Evolutionary conservation across 1,139 yeast species (phyloP).

Genomic region (Hyphopichia burtonii): DNA sequence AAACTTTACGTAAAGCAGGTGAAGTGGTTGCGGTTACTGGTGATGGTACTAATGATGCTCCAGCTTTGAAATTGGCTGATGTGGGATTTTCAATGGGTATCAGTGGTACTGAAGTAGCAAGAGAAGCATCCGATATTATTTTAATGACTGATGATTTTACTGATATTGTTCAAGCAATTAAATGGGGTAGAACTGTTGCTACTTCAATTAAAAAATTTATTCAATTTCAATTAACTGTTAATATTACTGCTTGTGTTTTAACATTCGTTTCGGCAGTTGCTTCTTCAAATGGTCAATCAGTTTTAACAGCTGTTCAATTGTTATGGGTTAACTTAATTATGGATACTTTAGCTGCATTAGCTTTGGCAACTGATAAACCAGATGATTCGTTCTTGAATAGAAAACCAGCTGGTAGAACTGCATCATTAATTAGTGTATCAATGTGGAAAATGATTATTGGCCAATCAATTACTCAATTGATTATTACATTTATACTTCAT

Average conservation of each 20-base stretch:
- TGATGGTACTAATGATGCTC: conserved; percentile 96
- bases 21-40: conserved; percentile 99
- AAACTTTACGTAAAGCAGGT: conserved; percentile 73
- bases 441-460: conserved; percentile 99
- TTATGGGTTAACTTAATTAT: conserved; percentile 96
- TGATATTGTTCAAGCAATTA: conserved; percentile 95
- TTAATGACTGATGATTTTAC: conserved; percentile 94
- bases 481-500: conserved; percentile 75
- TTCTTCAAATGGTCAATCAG: conserved; percentile 73
- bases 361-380: conserved; percentile 97
- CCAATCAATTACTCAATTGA: conserved; percentile 75
- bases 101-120: conserved; percentile 90
- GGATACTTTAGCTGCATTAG: conserved; percentile 98
- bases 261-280: conserved; percentile 95
- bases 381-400: conserved; percentile 74
- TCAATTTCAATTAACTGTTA: conserved; percentile 95
- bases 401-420: conserved; percentile 79
- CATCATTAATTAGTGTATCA: conserved; percentile 81
- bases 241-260: conserved; percentile 88
- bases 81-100: conserved; percentile 95
- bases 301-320: conserved; percentile 93
- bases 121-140: conserved; percentile 93
- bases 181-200: conserved; percentile 98
- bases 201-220: conserved; percentile 91
- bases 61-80: conserved; percentile 89